A percentile compares a stretch with the other conserved stretches of the same genome.
phyloP scores from a whole-genome alignment of 1,139 yeast species.

The Hanseniaspora gamundiae region DNA sequence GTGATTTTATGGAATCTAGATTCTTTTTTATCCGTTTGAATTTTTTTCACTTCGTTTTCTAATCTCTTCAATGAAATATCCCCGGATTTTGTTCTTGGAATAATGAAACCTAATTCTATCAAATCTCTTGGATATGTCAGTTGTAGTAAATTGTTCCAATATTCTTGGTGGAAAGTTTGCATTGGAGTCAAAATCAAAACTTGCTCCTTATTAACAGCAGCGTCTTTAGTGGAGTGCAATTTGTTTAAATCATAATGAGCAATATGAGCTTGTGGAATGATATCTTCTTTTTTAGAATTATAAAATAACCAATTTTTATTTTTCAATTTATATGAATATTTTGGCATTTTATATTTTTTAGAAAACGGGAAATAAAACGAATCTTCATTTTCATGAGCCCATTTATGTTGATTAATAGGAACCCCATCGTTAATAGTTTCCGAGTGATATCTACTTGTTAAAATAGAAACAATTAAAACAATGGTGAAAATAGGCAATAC shows the following conservation, averaged over 20 bases:
- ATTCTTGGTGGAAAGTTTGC: slow-evolving; percentile 69
- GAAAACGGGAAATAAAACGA: slow-evolving; percentile 25
- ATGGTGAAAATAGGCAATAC: slow-evolving; percentile 6
- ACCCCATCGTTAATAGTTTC: slow-evolving; percentile 15
- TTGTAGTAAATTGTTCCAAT: slow-evolving; percentile 72
- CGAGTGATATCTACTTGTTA: slow-evolving; percentile 4
- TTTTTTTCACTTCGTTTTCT: slow-evolving; percentile 61
- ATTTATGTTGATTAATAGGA: slow-evolving; percentile 20
- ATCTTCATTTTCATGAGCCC: slow-evolving; percentile 26
- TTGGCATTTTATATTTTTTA: slow-evolving; percentile 24
- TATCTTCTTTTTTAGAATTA: slow-evolving; percentile 33
- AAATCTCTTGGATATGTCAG: slow-evolving; percentile 75
- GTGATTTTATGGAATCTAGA: slow-evolving; percentile 68
- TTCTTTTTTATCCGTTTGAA: slow-evolving; percentile 45
- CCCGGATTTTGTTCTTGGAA: slow-evolving; percentile 73
- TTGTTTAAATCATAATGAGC: slow-evolving; percentile 75
- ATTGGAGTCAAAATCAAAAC: slow-evolving; percentile 80
- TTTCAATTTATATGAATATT: slow-evolving; percentile 37
- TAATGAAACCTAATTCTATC: slow-evolving; percentile 79
- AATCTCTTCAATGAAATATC: slow-evolving; percentile 60
- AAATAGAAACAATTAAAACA: slow-evolving; percentile 4
- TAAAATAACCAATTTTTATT: slow-evolving; percentile 33
- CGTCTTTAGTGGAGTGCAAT: slow-evolving; percentile 55
- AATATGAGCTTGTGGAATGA: slow-evolving; percentile 64
- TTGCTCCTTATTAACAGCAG: slow-evolving; percentile 65